Evolutionary conservation across 352 stramenopile genomes (phyloP), one percentile per base, ranked within the genome.

Genomic region (Phytophthora pistaciae): DNA sequence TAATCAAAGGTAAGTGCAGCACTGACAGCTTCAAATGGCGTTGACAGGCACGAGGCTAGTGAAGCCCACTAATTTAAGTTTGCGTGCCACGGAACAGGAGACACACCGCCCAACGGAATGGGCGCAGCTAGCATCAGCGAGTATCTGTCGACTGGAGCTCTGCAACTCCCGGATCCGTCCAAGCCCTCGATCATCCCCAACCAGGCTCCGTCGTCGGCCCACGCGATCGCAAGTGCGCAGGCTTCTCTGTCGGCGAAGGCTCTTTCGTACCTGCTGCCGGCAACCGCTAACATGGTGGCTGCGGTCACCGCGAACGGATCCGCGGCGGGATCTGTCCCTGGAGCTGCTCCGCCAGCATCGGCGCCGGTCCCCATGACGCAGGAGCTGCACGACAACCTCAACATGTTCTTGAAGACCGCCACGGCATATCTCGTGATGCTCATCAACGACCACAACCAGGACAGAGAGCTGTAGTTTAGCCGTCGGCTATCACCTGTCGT

Each of bases 381-480:
- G 58, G 70, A 82, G 56, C 52, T 82, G 21, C 70, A 68, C 52
- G 70, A 82, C 60, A 82, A 82, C 40, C 62, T 82, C 49, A 82
- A 82, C 61, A 72, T 70, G 71, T 82, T 82, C 52, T 44, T 82
- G 66, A 82, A 82, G 56, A 82, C 74, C 2, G 74, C 74, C 14
- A 82, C 74, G 25, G 68, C 70, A 6, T 82, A 82, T 21, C 62
- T 82, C n/a, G 59, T 74, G 62, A 82, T 82, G 74, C 70, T 77
- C 59, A 79, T 82, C 53, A 77, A 74, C 40, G 72, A 82, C 55
- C 74, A 71, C 66, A 77, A 74, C 31, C 57, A 72, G 38, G 44
- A 55, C 42, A 50, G 27, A 50, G 54, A 64, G 25, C 14, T 68
- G 29, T 72, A 73, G 40, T 1, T 2, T 33, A 31, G 33, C 16